Percentiles rank a stretch among this genome's conserved stretches.
These are phyloP conservation scores for Cystofilobasidium macerans DNA, from an alignment of 768 basidiomycete genomes.

Conservation along the genomic window DNA sequence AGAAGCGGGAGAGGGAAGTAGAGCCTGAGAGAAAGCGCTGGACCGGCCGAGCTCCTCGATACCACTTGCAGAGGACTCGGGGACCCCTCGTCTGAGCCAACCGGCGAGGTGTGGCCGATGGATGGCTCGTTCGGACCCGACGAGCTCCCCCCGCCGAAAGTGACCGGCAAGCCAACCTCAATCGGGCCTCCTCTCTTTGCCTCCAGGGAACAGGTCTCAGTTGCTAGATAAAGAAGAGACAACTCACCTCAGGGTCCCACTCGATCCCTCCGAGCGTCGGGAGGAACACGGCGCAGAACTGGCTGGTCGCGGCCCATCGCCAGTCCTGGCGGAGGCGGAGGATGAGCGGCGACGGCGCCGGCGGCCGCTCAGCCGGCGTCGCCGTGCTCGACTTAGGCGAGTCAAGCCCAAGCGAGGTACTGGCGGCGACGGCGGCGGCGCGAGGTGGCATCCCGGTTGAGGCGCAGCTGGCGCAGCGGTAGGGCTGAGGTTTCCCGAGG, in stretches of 20 bases:
- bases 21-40: no score
- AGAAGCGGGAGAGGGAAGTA: background rate
- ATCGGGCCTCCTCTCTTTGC: background rate
- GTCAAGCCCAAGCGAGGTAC: background rate
- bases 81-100: background rate
- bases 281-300: constrained; percentile 68
- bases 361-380: constrained; percentile 5
- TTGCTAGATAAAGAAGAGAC: background rate
- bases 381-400: background rate
- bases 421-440: background rate
- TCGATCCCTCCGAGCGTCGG: constrained; percentile 60
- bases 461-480: background rate
- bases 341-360: constrained; percentile 34
- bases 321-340: constrained; percentile 58
- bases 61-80: background rate
- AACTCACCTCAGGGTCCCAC: constrained; percentile 45
- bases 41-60: background rate
- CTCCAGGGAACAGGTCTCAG: background rate
- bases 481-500: background rate
- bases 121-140: background rate
- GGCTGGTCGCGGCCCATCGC: constrained; percentile 86
- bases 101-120: background rate
- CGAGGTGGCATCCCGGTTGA: background rate
- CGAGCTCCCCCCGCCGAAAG: background rate
- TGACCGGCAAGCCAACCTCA: background rate